Evolutionary conservation across 2,329 filamentous ascomycete genomes (phyloP).

Genomic region (Sphaerulina populicola): DNA sequence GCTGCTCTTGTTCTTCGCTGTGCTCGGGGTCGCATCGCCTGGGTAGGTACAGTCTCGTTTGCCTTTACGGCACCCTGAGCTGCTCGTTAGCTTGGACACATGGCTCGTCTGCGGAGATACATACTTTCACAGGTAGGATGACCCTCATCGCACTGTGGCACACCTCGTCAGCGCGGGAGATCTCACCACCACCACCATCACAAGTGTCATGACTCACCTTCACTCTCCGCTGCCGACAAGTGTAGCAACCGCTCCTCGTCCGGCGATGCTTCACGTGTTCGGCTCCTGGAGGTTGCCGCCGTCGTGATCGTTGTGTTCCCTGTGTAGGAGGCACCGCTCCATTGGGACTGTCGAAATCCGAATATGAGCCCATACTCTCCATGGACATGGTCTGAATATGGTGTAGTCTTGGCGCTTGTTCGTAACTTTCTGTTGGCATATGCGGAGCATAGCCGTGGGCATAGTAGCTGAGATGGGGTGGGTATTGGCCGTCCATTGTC

Average conservation of each 20-base stretch:
- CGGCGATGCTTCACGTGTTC: constrained; percentile 87
- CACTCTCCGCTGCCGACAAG: constrained; percentile 79
- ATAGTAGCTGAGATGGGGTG: constrained; percentile 27
- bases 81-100: constrained; percentile 9
- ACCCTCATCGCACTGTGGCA: constrained; percentile 71
- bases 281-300: constrained; percentile 25
- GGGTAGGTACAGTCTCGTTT: constrained; percentile 86
- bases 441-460: constrained; percentile 26
- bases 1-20: constrained; percentile 38
- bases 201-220: constrained; percentile 45
- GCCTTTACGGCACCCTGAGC: constrained; percentile 75
- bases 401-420: constrained; percentile 20
- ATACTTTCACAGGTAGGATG: constrained; percentile 73
- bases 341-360: constrained; percentile 28
- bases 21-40: constrained; percentile 50
- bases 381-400: constrained; percentile 30
- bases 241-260: constrained; percentile 89
- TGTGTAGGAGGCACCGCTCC: constrained; percentile 23
- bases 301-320: constrained; percentile 22
- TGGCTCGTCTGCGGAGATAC: constrained; percentile 25
- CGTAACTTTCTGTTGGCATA: constrained; percentile 25
- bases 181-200: not conserved
- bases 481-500: constrained; percentile 28
- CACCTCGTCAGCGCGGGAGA: constrained; percentile 14
- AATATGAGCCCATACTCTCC: constrained; percentile 30